Base-by-base conservation (phyloP, 257 asterid genomes). In the Rehmannia glutinosa region DNA sequence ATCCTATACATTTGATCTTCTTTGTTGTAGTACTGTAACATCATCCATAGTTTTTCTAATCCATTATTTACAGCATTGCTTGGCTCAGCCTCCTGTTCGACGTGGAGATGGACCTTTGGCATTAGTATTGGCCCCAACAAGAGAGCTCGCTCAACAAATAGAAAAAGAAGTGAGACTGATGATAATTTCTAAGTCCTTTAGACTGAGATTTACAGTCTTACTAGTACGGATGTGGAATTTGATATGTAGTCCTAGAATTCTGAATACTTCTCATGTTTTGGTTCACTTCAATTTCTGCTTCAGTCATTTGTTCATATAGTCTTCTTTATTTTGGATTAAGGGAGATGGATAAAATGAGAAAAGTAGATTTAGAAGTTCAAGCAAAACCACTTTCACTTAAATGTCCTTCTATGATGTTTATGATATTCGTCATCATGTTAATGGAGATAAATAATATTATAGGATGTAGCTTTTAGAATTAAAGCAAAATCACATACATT, bases 31-130 rank as follows among this genome's bases (percentile, higher is more conserved):
- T 50, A 45, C 46, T 41, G 13, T 46, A 54, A 33, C 15, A 33
- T 74, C 35, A 71, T 55, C 28, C 56, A 54, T 64, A 10, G 16
- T 55, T 69, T 71, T 66, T 25, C 63, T 42, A 11, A 25, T 39
- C 46, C 64, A 8, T 55, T 66, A 20, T 66, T 70, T 78, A 66
- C 86, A 91, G 96, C 93, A 88, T 73, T 88, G 95, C 70, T 77
- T 86, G 66, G 91, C 95, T 58, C 96, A 86, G 78, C 78, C 84
- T 72, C 83, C 93, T 30, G 66, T 88, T 76, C 85, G 78, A 68
- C 96, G 91, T 19, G 97, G 95, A 70, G 97, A 88, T 83, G 97
- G 97, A 76, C 96, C 96, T 51, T 78, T 88, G 79, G 97, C 96
- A 65, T 81, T 91, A 74, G 92, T 91, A 47, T 64, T 91, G 75